Evolutionary conservation across 2,329 filamentous ascomycete genomes (phyloP).

Genomic region (Hawksworthiomyces lignivorus): DNA sequence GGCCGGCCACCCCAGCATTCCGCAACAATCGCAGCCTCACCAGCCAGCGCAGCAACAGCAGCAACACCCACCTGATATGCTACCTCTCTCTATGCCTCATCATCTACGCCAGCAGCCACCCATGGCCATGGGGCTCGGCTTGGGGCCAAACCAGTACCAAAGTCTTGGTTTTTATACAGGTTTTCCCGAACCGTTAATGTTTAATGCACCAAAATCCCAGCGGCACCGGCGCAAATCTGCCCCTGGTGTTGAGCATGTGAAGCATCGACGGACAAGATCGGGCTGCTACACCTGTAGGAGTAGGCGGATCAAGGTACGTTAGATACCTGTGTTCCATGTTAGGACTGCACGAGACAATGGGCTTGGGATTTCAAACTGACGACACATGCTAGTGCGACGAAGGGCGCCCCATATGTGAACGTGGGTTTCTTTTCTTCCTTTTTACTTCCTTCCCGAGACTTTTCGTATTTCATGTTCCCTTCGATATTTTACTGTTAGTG

Average conservation of each 20-base stretch:
- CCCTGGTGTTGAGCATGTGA: conserved; percentile 61
- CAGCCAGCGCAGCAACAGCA: conserved; percentile 6
- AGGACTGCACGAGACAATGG: no score
- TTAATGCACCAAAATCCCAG: conserved; percentile 38
- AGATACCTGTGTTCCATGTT: no score
- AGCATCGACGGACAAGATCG: conserved; percentile 86
- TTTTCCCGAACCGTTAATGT: conserved; percentile 42
- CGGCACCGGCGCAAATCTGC: conserved; percentile 45
- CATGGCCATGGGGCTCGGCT: conserved; percentile 23
- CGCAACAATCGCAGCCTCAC: conserved; percentile 1
- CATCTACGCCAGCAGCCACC: conserved; percentile 21
- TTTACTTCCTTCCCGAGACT: no score
- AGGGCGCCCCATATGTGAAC: conserved; percentile 74
- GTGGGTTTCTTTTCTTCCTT: conserved; percentile 32
- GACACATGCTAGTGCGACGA: conserved; percentile 83
- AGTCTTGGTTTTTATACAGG: conserved; percentile 42
- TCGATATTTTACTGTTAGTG: no score
- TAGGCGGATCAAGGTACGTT: conserved; percentile 68
- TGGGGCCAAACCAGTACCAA: conserved; percentile 36
- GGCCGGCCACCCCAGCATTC: conserved; percentile 3
- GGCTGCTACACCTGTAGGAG: conserved; percentile 89
- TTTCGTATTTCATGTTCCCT: not conserved
- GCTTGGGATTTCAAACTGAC: no score
- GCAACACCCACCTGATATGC: conserved; percentile 24
- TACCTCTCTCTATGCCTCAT: conserved; percentile 7